Evolutionary conservation across 805 yeast species (phyloP), one percentile per base, ranked within the genome.

Genomic region (Metschnikowia kunwiensis): DNA sequence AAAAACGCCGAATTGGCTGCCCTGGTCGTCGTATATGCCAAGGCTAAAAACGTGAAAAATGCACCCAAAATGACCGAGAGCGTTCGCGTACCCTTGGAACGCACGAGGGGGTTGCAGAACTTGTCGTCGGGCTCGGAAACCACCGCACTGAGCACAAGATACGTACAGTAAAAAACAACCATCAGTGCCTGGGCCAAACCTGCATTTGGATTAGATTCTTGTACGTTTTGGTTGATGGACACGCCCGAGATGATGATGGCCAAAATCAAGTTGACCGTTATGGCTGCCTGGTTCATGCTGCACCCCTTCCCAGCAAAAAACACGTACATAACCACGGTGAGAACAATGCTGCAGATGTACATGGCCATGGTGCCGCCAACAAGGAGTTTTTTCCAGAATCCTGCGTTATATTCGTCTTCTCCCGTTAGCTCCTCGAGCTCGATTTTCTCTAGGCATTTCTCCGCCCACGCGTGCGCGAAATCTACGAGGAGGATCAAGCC

Each of bases 381-480:
- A 28, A 93, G 68, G 7, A 91, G 62, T 27, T 77, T 69, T 51
- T 86, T 78, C 97, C 97, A 93, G 49, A 85, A 71, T 4, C 70
- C 65, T 1, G 77, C 66, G 32, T 66, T 68, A 32, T 57, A 62
- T 40, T 69, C 76, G 13, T 68, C 70, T 30, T 69, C 77, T 30
- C 74, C 78, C 4, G 72, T 63, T 25, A 67, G 47, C 41, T 71
- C 78, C 40, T 84, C 91, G 51, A 81, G 79, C 56, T 93, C 97
- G 27, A 93, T 86, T 51, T 87, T 85, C 47, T 82, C 88, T 36
- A 93, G 73, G 59, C 98, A 93, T 6, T 84, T 85, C 53, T 93
- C 99, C 0, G 97, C 97, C 96, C 97, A 93, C 49, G 91, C 91
- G 61, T 93, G 97, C 4, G 98, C 97, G 70, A 87, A 93, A 60